Base-by-base conservation (phyloP, 352 stramenopile species). In the Globisporangium cederbergense region DNA sequence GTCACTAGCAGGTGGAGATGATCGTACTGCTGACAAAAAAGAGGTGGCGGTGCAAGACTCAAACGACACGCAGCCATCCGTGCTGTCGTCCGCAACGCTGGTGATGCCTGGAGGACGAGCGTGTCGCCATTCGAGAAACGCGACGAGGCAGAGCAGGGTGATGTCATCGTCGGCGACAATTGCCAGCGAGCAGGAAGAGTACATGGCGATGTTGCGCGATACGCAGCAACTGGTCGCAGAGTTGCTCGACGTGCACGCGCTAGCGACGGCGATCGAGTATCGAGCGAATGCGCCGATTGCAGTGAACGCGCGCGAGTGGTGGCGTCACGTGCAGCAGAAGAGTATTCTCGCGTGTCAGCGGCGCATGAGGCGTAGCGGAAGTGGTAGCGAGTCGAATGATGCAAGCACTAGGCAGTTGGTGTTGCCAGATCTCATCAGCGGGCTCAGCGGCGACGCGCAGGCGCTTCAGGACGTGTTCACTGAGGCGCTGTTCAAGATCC, bases 271-370 rank as follows among this genome's bases (percentile, higher is more conserved):
- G 9, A 67, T 86, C 42, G 68, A 62, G 9, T 86, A 80, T 51
- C 59, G 50, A 3, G 64, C 59, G 18, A 60, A 67, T n/a, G 59
- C 74, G 42, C 55, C 62, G 53, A 60, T 83, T 25, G 47, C 47
- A 14, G 75, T 81, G 65, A 70, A 81, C 54, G 75, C 55, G 9
- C 43, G 38, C 14, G 72, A 70, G 61, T 86, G 77, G 77, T 86
- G 77, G 77, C 60, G 68, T 9, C 71, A 81, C 30, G 62, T 86
- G 14, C 67, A 83, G 63, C 62, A 53, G 16, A 62, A 71, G 32
- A 78, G 68, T 14, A 58, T 75, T 32, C 54, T 45, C 11, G 40
- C 59, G 13, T 30, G 36, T 4, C 54, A 59, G 59, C 28, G 34
- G 20, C 56, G 53, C 20, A 30, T 55, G 20, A 30, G 45, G 62